These are phyloP conservation scores for Spiromastix sp. DNA, from an alignment of 2,329 filamentous ascomycete genomes.

Conservation along the genomic window DNA sequence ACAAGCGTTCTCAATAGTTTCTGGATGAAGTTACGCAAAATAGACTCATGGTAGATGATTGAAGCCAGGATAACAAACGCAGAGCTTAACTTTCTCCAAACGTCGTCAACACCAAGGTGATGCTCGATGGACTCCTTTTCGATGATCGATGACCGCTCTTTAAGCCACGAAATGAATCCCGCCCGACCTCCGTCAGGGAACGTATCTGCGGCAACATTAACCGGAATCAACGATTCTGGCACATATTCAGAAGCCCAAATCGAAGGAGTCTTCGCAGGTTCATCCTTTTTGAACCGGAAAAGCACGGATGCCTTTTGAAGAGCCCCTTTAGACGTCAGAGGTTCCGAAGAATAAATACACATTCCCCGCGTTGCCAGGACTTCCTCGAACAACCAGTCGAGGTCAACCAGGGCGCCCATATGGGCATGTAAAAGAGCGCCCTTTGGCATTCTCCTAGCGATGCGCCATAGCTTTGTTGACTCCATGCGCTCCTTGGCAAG, in stretches of 20 bases:
- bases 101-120: conserved; percentile 70
- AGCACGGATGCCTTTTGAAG: conserved; percentile 46
- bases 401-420: conserved; percentile 82
- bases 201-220: conserved; percentile 54
- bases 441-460: conserved; percentile 80
- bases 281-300: conserved; percentile 48
- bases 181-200: conserved; percentile 63
- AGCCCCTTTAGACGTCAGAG: conserved; percentile 45
- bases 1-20: conserved; percentile 60
- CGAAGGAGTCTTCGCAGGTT: conserved; percentile 33
- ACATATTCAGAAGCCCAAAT: conserved; percentile 61
- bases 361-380: conserved; percentile 63
- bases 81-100: conserved; percentile 72
- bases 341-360: conserved; percentile 51
- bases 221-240: conserved; percentile 47
- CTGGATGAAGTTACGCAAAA: conserved; percentile 67
- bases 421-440: conserved; percentile 75
- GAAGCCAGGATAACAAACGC: conserved; percentile 65
- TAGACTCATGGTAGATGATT: conserved; percentile 81
- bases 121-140: conserved; percentile 64
- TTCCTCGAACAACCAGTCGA: conserved; percentile 65
- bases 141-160: conserved; percentile 60
- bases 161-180: conserved; percentile 71
- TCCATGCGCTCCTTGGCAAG: conserved; percentile 81
- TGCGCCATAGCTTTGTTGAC: conserved; percentile 71